These are phyloP conservation scores for Micractinium sp. DNA, from an alignment of 139 green algal species.

Conservation along the genomic window DNA sequence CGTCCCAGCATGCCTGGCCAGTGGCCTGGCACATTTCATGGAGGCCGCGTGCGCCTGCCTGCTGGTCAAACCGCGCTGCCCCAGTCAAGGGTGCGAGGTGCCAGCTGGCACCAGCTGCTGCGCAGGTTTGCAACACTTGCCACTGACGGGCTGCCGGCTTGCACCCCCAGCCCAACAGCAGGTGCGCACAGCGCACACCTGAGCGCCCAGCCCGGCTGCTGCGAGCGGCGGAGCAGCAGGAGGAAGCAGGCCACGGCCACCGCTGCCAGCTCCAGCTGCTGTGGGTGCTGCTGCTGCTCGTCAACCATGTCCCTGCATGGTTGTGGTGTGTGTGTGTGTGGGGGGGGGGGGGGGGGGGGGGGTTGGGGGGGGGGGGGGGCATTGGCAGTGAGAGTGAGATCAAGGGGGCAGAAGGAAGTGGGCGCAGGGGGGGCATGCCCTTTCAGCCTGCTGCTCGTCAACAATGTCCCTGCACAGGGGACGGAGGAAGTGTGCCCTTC, in stretches of 20 bases:
- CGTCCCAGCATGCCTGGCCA: no score
- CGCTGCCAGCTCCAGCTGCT: slow-evolving; percentile 29
- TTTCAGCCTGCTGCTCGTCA: no score
- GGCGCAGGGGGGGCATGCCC: no score
- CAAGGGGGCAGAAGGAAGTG: neutral
- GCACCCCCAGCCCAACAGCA: neutral
- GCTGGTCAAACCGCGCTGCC: no score
- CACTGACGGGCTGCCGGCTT: neutral
- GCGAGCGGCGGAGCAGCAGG: slow-evolving; percentile 23
- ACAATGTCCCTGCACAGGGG: no score
- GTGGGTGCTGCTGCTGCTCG: slow-evolving; percentile 20
- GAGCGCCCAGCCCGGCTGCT: neutral
- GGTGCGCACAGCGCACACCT: neutral
- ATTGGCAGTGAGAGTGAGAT: neutral
- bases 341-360: neutral
- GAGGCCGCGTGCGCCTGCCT: no score
- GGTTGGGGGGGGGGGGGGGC: neutral
- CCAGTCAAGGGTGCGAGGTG: no score
- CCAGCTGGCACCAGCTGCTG: no score
- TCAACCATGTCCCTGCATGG: slow-evolving; percentile 35
- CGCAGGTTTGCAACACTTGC: no score
- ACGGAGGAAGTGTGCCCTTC: no score
- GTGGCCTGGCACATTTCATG: no score
- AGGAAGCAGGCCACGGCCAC: slow-evolving; percentile 19
- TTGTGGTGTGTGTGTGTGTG: neutral